Conservation (phyloP, 139 green algal species). For the Tetraselmis striata region DNA sequence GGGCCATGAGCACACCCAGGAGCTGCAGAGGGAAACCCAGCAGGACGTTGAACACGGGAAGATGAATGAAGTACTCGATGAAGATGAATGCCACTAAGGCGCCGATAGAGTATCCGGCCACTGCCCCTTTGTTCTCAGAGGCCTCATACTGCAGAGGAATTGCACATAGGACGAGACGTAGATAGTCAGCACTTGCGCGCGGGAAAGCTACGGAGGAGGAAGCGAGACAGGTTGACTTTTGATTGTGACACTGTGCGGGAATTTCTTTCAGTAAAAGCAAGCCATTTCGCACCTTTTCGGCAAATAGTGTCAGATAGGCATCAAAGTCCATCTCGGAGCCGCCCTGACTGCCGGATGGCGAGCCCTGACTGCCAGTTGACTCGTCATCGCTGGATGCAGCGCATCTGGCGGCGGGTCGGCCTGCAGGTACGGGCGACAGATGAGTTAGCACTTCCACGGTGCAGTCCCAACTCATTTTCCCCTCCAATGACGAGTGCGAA, state of each 20-base stretch:
- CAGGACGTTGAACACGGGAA: conserved; percentile 12
- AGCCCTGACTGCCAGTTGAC: no score
- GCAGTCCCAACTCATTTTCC: no score
- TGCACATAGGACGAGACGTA: not conserved
- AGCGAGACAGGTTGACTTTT: no score
- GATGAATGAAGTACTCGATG: not conserved
- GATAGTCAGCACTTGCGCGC: not conserved
- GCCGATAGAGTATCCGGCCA: not conserved
- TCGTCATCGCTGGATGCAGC: no score
- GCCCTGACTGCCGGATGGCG: no score
- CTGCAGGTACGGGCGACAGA: no score
- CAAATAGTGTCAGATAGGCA: not conserved
- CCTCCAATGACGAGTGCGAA: no score
- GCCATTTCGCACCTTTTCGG: not conserved
- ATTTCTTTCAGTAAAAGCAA: not conserved
- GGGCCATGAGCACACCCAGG: conserved; percentile 41
- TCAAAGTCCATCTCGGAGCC: not conserved
- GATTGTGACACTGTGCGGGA: no score
- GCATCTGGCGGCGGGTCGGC: no score
- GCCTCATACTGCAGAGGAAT: not conserved
- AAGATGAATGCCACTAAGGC: not conserved
- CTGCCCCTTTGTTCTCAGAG: not conserved
- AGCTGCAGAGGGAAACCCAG: conserved; percentile 58
- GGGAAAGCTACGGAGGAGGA: no score
- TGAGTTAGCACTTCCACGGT: no score